A percentile compares a stretch with the other conserved stretches of the same genome.
Evolutionary conservation across 2,329 filamentous ascomycete species (phyloP).

Genomic region (Lecanosticta acicola): DNA sequence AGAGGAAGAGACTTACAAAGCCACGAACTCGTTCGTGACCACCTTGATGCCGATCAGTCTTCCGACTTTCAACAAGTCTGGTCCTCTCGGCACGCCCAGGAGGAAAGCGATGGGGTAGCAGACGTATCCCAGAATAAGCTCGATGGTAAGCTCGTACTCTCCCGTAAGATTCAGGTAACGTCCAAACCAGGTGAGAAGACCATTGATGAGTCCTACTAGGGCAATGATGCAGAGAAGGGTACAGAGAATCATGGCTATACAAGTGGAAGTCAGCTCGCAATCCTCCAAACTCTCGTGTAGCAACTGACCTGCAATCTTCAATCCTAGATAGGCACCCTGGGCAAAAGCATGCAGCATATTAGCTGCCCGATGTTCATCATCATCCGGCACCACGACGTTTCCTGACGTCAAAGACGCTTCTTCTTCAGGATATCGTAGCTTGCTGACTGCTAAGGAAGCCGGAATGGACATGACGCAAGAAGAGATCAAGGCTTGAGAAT

Average conservation of each 20-base stretch:
- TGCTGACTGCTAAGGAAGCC: slow-evolving; percentile 80
- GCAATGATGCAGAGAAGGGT: slow-evolving; percentile 81
- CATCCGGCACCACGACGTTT: slow-evolving; percentile 72
- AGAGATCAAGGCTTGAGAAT: slow-evolving; percentile 77
- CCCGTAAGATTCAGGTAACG: slow-evolving; percentile 66
- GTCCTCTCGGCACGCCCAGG: slow-evolving; percentile 63
- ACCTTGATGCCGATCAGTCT: slow-evolving; percentile 80
- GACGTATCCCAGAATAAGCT: slow-evolving; percentile 70
- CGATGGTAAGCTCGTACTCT: slow-evolving; percentile 63
- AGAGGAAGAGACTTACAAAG: background rate
- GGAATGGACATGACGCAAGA: slow-evolving; percentile 96
- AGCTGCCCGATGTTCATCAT: slow-evolving; percentile 66
- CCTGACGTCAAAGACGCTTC: slow-evolving; percentile 82
- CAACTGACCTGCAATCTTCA: slow-evolving; percentile 80
- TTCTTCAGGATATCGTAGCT: slow-evolving; percentile 81
- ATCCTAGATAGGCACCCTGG: slow-evolving; percentile 76
- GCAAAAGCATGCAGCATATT: slow-evolving; percentile 82
- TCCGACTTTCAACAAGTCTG: slow-evolving; percentile 62
- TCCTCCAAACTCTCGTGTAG: no score
- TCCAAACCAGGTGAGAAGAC: slow-evolving; percentile 77
- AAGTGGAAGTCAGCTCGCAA: no score
- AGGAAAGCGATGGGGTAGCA: slow-evolving; percentile 75
- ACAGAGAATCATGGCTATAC: slow-evolving; percentile 71
- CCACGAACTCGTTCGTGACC: slow-evolving; percentile 52
- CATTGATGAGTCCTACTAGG: slow-evolving; percentile 67